Evolutionary conservation across 208 protist genomes (phyloP), one percentile per base, ranked within the genome.

Genomic region (Trypanosoma boissoni): DNA sequence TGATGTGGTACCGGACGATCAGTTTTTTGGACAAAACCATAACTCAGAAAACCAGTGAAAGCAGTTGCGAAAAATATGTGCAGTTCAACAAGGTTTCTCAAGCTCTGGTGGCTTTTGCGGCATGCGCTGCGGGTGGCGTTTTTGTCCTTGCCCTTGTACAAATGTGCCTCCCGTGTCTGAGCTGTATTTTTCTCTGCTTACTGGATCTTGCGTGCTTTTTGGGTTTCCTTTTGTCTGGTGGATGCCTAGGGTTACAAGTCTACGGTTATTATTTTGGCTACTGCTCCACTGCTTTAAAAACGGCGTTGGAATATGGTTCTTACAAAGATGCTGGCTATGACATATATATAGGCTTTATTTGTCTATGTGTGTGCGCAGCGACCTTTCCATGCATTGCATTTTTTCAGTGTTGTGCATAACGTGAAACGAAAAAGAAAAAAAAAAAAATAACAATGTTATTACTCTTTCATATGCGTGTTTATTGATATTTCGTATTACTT

Each of bases 51-150:
- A 26, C 28, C 10, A 23, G 20, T 51, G 16, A 51, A 14, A 51
- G 45, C 26, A 4, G 4, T 9, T 51, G 45, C 24, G 23, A 29
- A 29, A 3, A 51, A 23, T 51, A 51, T 27, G 28, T 31, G 14
- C 21, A 4, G 16, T 51, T 51, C 14, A 29, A n/a, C 24, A 16
- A 27, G 45, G 45, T 51, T 3, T 18, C 21, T 29, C 21, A 10
- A 14, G 24, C 10, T 51, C 4, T 51, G 34, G 34, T 12, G 6
- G 6, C 12, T 16, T 16, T 39, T 16, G 6, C 34, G 6, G 12
- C 34, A 39, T 6, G 34, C 2, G 28, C 24, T 4, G 45, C 5
- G 48, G 62, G n/a, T 58, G 46, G 29, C 50, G 16, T 39, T 48
- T 14, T 18, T 27, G 7, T 64, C 24, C 28, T 39, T 18, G 36